Evolutionary conservation across 2,329 filamentous ascomycete species (phyloP).

Genomic region (Pyrenophora seminiperda): DNA sequence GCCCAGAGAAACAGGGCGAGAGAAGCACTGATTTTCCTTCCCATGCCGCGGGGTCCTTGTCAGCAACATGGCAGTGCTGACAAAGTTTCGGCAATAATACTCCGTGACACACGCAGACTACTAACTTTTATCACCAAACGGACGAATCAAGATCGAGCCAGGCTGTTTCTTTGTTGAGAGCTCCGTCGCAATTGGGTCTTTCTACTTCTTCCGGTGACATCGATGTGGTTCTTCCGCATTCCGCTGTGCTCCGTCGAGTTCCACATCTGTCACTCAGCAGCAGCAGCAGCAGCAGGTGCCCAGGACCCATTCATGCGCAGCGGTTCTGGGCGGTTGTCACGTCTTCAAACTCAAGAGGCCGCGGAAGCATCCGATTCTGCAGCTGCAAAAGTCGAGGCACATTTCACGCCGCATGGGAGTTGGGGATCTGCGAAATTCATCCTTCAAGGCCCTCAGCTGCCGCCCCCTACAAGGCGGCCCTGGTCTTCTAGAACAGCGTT

Average conservation of each 20-base stretch:
- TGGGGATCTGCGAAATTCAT: not conserved
- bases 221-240: slow-evolving; percentile 2
- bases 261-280: slow-evolving; percentile 1
- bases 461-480: not conserved
- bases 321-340: not conserved
- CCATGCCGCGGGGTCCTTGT: not conserved
- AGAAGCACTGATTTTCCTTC: not conserved
- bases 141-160: slow-evolving; percentile 10
- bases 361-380: not conserved
- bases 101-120: not conserved
- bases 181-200: not conserved
- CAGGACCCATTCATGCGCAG: slow-evolving; percentile 5
- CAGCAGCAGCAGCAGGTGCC: not conserved
- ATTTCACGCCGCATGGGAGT: not conserved
- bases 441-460: not conserved
- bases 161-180: slow-evolving; percentile 7
- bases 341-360: not conserved
- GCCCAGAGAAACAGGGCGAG: slow-evolving; percentile 10
- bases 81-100: slow-evolving; percentile 1
- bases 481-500: slow-evolving; percentile 12
- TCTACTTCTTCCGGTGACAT: slow-evolving; percentile 1
- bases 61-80: slow-evolving; percentile 5
- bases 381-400: not conserved
- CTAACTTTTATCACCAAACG: not conserved
- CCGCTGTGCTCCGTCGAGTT: not conserved